Percentiles rank a stretch among this genome's conserved stretches.
phyloP scores from a whole-genome alignment of 305 asterid species.

The Fraxinus platypoda region DNA sequence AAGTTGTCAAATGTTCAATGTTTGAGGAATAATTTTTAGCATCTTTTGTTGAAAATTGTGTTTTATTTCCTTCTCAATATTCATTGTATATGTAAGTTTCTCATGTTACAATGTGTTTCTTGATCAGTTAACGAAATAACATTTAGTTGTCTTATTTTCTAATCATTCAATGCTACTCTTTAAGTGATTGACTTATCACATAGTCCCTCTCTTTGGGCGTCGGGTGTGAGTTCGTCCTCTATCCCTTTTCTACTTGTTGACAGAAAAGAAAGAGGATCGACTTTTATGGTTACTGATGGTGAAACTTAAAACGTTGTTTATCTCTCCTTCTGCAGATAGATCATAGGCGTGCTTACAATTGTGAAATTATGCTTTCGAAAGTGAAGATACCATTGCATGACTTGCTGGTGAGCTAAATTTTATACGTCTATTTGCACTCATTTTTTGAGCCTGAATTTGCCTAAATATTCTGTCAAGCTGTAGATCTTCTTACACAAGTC shows the following conservation, averaged over 20 bases:
- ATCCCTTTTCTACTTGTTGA: not conserved
- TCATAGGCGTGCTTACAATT: slow-evolving; percentile 93
- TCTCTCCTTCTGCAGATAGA: slow-evolving; percentile 62
- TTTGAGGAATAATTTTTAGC: not conserved
- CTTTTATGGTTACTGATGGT: slow-evolving; percentile 14
- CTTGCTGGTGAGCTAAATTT: slow-evolving; percentile 66
- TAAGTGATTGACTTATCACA: not conserved
- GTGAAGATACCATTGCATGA: slow-evolving; percentile 86
- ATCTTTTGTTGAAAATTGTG: not conserved
- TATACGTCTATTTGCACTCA: slow-evolving; percentile 15
- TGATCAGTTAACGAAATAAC: not conserved
- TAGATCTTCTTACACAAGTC: not conserved
- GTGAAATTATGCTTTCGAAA: slow-evolving; percentile 95
- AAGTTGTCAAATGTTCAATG: not conserved
- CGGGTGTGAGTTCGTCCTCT: not conserved
- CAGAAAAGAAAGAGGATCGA: not conserved
- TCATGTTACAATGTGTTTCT: not conserved
- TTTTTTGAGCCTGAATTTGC: slow-evolving; percentile 9
- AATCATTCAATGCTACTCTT: not conserved
- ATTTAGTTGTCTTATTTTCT: not conserved
- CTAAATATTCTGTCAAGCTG: slow-evolving; percentile 15
- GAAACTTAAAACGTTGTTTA: slow-evolving; percentile 14
- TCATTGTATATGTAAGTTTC: not conserved
- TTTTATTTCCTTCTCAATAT: not conserved
- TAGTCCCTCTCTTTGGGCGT: not conserved